Evolutionary conservation across 164 flowering plant genomes (phyloP), one percentile per base, ranked within the genome.

Genomic region (Echeveria elegans): DNA sequence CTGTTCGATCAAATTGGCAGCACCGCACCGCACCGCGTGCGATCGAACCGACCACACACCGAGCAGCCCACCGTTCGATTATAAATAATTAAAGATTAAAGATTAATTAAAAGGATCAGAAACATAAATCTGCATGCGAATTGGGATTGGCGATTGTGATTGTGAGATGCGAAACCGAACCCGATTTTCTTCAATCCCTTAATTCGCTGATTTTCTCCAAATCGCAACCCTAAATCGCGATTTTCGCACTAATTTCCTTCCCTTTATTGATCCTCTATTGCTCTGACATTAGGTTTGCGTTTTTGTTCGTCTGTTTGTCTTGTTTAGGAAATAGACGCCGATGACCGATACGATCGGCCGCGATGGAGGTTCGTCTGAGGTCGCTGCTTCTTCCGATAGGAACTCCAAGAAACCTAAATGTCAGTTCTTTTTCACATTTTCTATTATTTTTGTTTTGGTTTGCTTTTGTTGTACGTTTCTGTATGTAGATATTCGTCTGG

Each of bases 331-430:
- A 2, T 56, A 32, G 56, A 50, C 28, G 21, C 24, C 28, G 32
- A 56, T 56, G 61, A 28, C 6, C 32, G 61, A 56, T 5, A 32
- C 18, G 19, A 15, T 56, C 29, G 59, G 14, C 19, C 32, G 61
- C 19, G 32, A 56, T 56, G 61, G 24, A n/a, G 56, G 26, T 8
- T 50, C 56, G 9, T 5, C 32, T 14, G 61, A 56, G 4, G 32
- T 56, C 31, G 32, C 32, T 56, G 61, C 61, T 26, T 29, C 32
- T 28, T 56, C 61, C 32, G 28, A 56, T 19, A 28, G 7, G 32
- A 56, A 56, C 61, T 56, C 61, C 61, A 56, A 56, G 61, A 56
- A 56, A 28, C 61, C 61, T 56, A 56, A 56, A 56, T 56, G 61
- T 28, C 24, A 28, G 32, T 56, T 28, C n/a, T 28, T 14, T 14